These are phyloP conservation scores for Pseudocercospora cruenta DNA, from an alignment of 2,329 filamentous ascomycete genomes.

Conservation along the genomic window DNA sequence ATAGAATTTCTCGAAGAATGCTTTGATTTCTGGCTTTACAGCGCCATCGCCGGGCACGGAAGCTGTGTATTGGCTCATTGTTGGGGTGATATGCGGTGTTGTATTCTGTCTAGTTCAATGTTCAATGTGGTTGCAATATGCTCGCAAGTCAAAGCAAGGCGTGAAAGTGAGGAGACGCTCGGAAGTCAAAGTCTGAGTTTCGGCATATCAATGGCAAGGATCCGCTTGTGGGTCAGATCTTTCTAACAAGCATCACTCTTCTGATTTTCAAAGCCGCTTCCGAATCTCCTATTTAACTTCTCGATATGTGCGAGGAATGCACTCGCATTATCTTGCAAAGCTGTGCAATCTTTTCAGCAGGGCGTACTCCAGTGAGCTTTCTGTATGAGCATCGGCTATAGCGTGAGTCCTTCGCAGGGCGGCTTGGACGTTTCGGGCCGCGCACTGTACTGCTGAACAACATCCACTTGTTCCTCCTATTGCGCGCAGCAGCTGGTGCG, in stretches of 20 bases:
- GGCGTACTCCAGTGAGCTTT: background rate
- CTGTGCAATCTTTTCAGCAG: background rate
- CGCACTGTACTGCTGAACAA: background rate
- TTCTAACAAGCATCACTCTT: background rate
- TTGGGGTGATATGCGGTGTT: background rate
- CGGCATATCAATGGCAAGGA: background rate
- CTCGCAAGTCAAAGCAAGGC: background rate
- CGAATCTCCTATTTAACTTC: background rate
- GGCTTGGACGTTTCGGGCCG: background rate
- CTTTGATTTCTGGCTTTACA: constrained; percentile 47
- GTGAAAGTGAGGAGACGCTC: background rate
- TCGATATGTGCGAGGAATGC: background rate
- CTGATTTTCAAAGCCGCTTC: background rate
- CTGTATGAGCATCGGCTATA: background rate
- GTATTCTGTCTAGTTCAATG: background rate
- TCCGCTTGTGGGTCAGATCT: background rate
- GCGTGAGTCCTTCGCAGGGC: background rate
- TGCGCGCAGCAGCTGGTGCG: background rate
- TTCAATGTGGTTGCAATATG: background rate
- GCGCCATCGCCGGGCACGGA: constrained; percentile 31
- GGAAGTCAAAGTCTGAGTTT: background rate
- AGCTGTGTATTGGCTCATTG: constrained; percentile 39
- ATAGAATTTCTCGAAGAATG: constrained; percentile 54
- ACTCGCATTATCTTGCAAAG: background rate
- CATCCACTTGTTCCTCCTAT: background rate